Evolutionary conservation across 2,329 filamentous ascomycete species (phyloP), one percentile per base, ranked within the genome.

Genomic region (Teratosphaeria epicoccoides): DNA sequence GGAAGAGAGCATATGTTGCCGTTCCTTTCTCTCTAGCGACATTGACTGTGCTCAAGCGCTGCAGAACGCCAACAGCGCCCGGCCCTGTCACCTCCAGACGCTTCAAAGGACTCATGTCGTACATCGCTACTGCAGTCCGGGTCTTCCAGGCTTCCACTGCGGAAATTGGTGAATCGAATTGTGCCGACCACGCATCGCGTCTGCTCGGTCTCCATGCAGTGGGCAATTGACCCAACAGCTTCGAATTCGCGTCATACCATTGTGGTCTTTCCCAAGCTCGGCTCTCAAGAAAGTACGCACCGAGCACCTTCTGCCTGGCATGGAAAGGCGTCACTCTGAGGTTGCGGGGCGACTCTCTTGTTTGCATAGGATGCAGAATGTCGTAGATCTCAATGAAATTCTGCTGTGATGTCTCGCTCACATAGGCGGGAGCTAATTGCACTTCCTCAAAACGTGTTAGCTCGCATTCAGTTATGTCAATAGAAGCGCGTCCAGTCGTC

Each of bases 351-450:
- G 77, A 81, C 0, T 75, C 69, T 24, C 74, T 74, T 0, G 79
- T 80, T 49, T 80, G 77, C 0, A 81, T 69, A 0, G 81, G 81
- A 52, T 84, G 81, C 0, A 83, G 55, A 37, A 84, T 82, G 54
- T 83, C 80, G 66, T 84, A 84, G 1, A 84, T 74, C 56, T 84
- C 81, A 23, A 79, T 74, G 47, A 84, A 84, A 57, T 80, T 81
- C 59, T 81, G 79, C 45, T 76, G 71, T 0, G 76, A 77, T 0
- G 81, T 83, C 65, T 83, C 79, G 23, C 64, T 70, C 49, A 83
- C 72, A 53, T 83, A 84, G 0, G 70, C 68, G 0, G 68, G 74
- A 2, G 72, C 76, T 7, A 81, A 69, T 58, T 84, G 81, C 2
- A 82, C 73, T 24, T 81, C 71, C 55, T 84, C 81, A 47, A 84